Evolutionary conservation across 2,329 filamentous ascomycete genomes (phyloP).

Genomic region (Fusarium bulbicola): DNA sequence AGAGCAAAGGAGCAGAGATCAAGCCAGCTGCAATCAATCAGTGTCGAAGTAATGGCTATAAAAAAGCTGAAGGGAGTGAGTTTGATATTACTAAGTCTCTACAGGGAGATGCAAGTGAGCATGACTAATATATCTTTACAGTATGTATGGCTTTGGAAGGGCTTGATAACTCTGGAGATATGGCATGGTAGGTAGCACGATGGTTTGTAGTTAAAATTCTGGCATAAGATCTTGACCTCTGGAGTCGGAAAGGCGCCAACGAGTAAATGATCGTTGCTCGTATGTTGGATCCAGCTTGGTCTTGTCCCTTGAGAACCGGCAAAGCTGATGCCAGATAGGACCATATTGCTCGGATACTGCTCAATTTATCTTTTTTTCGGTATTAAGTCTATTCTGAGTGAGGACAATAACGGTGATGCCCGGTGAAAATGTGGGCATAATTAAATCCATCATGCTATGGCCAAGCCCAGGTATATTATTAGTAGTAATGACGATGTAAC

Average conservation of each 20-base stretch:
- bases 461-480: too few relatives aligned
- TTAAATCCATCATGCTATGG: fast-evolving
- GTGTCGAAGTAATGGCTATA: not conserved
- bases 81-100: not conserved
- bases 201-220: too few relatives aligned
- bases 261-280: too few relatives aligned
- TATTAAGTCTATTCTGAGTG: fast-evolving
- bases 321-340: fast-evolving
- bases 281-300: too few relatives aligned
- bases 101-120: fast-evolving
- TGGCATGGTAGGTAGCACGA: not conserved
- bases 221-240: too few relatives aligned
- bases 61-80: not conserved
- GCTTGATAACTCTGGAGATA: not conserved
- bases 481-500: too few relatives aligned
- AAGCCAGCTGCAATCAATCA: not conserved
- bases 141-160: not conserved
- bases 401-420: fast-evolving
- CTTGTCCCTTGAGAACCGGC: fast-evolving
- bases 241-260: too few relatives aligned
- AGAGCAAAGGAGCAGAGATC: not conserved
- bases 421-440: too few relatives aligned
- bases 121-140: not conserved
- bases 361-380: fast-evolving
- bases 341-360: too few relatives aligned